Conservation (phyloP, 495 filamentous ascomycete genomes). For the Gamarada debralockiae region DNA sequence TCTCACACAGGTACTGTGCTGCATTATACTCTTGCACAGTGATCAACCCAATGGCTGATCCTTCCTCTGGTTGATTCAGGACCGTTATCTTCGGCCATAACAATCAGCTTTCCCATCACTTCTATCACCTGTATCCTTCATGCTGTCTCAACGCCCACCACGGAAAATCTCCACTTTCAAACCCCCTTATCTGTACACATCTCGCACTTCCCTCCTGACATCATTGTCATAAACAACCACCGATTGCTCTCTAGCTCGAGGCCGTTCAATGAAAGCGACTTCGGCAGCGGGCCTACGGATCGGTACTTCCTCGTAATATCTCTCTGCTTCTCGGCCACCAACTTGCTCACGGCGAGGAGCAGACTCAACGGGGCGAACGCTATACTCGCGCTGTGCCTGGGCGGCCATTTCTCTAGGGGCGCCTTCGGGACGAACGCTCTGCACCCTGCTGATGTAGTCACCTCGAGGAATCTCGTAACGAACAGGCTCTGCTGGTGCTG, state of each 20-base stretch:
- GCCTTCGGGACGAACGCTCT: slow-evolving; percentile 38
- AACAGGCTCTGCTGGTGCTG: slow-evolving; percentile 34
- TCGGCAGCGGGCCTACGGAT: slow-evolving; percentile 35
- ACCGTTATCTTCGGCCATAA: no score
- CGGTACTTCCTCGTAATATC: slow-evolving; percentile 34
- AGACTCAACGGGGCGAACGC: slow-evolving; percentile 31
- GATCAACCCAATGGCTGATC: no score
- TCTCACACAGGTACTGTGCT: no score
- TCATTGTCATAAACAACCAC: slow-evolving; percentile 36
- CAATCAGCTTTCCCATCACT: no score
- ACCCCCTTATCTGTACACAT: slow-evolving; percentile 19
- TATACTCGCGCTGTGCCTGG: slow-evolving; percentile 37
- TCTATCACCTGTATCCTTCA: no score
- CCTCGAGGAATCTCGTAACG: slow-evolving; percentile 52
- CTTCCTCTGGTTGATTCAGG: no score
- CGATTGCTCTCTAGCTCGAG: slow-evolving; percentile 29
- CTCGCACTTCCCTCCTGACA: slow-evolving; percentile 23
- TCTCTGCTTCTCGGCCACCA: slow-evolving; percentile 22
- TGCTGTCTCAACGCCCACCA: no score
- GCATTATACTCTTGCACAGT: no score
- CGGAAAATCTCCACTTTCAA: not conserved
- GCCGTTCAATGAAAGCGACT: slow-evolving; percentile 41
- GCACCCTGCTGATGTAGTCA: slow-evolving; percentile 30
- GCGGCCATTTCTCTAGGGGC: slow-evolving; percentile 33
- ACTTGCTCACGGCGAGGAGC: slow-evolving; percentile 11